A percentile compares a stretch with the other conserved stretches of the same genome.
These are phyloP conservation scores for Coccomyxa sp. DNA, from an alignment of 139 green algal species.

Conservation along the genomic window DNA sequence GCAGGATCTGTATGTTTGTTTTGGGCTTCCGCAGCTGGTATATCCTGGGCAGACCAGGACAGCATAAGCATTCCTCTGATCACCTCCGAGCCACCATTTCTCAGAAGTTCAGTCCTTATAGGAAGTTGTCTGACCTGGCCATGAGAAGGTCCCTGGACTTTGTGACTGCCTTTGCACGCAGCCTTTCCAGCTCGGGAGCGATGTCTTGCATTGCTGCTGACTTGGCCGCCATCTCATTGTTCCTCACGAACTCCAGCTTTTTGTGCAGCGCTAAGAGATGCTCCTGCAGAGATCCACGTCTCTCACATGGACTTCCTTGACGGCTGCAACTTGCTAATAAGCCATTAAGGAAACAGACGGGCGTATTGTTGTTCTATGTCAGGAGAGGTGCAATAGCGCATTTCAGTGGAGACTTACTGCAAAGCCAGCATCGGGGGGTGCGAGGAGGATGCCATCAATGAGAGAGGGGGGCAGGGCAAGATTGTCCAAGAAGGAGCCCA, in stretches of 20 bases:
- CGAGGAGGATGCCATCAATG: constrained; percentile 76
- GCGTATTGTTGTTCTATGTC: too few species aligned
- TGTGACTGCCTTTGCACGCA: constrained; percentile 71
- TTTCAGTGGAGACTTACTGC: neutral
- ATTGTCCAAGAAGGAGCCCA: constrained; percentile 82
- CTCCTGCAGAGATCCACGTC: neutral
- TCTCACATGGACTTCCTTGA: neutral
- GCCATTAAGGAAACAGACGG: too few species aligned
- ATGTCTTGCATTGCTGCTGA: constrained; percentile 67
- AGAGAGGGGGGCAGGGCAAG: constrained; percentile 74
- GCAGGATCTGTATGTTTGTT: constrained; percentile 92
- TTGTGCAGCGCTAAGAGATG: constrained; percentile 11
- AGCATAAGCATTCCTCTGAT: neutral
- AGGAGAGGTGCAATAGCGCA: too few species aligned
- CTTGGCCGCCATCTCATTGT: constrained; percentile 21
- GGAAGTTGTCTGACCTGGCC: neutral
- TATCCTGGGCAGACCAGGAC: constrained; percentile 46
- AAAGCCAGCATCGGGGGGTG: neutral
- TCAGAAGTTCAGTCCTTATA: too few species aligned
- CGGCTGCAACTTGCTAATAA: neutral
- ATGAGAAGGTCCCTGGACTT: constrained; percentile 56
- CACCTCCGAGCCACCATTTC: too few species aligned
- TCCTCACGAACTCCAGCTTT: constrained; percentile 24
- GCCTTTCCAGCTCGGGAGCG: constrained; percentile 80
- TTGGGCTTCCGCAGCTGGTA: constrained; percentile 83